Evolutionary conservation across 2,329 filamentous ascomycete species (phyloP).

Genomic region (Talaromyces sp.): DNA sequence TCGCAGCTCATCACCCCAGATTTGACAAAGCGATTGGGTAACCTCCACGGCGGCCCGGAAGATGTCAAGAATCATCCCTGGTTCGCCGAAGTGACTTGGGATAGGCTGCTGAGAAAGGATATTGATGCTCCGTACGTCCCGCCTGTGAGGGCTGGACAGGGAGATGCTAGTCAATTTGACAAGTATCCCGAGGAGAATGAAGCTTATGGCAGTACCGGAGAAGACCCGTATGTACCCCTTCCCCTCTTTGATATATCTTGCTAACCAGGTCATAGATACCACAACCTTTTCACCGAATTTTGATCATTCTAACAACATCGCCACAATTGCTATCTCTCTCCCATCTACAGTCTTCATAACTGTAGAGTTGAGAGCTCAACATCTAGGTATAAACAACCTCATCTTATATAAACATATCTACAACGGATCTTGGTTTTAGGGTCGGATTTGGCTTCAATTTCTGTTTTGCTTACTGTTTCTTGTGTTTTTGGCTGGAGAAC

Average conservation of each 20-base stretch:
- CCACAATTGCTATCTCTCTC: neutral
- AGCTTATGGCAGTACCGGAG: constrained; percentile 74
- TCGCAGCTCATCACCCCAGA: constrained; percentile 92
- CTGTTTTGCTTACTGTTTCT: constrained; percentile 41
- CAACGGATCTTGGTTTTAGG: neutral
- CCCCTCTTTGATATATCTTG: neutral
- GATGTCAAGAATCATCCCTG: constrained; percentile 95
- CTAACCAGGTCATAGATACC: constrained; percentile 55
- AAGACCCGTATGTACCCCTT: constrained; percentile 75
- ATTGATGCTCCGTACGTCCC: constrained; percentile 98
- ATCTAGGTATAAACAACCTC: constrained; percentile 7
- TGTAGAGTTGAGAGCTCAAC: neutral
- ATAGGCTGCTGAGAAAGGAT: constrained; percentile 87
- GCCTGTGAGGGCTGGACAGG: constrained; percentile 87
- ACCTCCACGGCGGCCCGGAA: constrained; percentile 82
- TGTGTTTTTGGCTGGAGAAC: constrained; percentile 17
- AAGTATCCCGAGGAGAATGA: constrained; percentile 97
- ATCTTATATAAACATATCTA: constrained; percentile 6
- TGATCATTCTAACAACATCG: constrained; percentile 6
- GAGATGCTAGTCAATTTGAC: constrained; percentile 96
- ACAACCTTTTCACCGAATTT: constrained; percentile 73
- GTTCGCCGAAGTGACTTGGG: constrained; percentile 98
- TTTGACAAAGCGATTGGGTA: constrained; percentile 90
- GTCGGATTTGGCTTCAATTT: constrained; percentile 15
- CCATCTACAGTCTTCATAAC: neutral